These are phyloP conservation scores for Oropetium thomaeum DNA, from an alignment of 176 grass and related monocot genomes.

Conservation along the genomic window DNA sequence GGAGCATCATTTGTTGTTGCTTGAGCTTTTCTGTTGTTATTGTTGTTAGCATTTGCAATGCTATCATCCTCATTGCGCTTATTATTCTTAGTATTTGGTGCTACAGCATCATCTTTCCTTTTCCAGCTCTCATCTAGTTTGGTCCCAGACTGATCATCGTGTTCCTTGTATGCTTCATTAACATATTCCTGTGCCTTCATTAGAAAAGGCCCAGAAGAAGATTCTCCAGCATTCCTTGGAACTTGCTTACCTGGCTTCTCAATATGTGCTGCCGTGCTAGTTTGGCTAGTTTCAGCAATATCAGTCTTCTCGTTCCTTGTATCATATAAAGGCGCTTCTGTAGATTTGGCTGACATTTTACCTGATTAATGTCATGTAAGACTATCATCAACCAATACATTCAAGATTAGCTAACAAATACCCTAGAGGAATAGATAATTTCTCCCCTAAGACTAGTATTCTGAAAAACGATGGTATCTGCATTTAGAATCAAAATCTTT, in stretches of 20 bases:
- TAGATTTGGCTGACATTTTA: neutral
- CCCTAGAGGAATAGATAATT: neutral
- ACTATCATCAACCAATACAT: conserved; percentile 11
- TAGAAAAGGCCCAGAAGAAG: neutral
- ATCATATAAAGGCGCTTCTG: neutral
- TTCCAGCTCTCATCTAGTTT: conserved; percentile 8
- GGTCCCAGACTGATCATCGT: conserved; percentile 5
- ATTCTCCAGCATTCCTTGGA: conserved; percentile 12
- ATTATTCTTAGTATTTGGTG: neutral
- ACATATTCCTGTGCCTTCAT: conserved; percentile 12
- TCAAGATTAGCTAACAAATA: neutral
- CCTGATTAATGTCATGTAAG: conserved; percentile 3
- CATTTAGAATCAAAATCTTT: neutral
- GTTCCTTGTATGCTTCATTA: conserved; percentile 3
- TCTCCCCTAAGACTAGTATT: neutral
- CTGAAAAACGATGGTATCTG: neutral
- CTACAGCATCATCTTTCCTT: conserved; percentile 28
- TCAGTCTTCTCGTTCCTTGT: conserved; percentile 7
- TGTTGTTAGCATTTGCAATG: neutral
- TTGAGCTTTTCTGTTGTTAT: conserved; percentile 20
- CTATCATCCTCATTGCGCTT: neutral
- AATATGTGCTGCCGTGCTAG: neutral
- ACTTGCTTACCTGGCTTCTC: neutral
- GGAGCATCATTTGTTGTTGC: conserved; percentile 1
- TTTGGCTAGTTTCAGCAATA: conserved; percentile 26